Percentiles rank a stretch among this genome's conserved stretches.
phyloP scores from a whole-genome alignment of 2,329 filamentous ascomycete species.

The Pseudogymnoascus sp. region DNA sequence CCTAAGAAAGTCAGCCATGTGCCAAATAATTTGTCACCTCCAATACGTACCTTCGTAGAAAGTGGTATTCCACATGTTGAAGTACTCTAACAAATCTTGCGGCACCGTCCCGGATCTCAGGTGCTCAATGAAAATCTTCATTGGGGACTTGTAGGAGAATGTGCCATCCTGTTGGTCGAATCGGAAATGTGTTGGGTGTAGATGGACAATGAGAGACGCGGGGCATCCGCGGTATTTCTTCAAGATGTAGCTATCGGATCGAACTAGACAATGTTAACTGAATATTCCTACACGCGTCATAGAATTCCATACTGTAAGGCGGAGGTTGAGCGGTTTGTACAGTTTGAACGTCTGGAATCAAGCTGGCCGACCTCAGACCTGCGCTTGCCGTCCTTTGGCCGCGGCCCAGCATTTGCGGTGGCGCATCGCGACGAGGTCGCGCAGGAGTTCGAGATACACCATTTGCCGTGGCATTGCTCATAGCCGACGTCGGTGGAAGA shows the following conservation, averaged over 20 bases:
- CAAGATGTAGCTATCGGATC: conserved; percentile 70
- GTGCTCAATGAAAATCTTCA: conserved; percentile 72
- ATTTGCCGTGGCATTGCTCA: conserved; percentile 32
- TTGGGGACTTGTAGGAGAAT: conserved; percentile 86
- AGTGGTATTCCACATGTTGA: conserved; percentile 60
- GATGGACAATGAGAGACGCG: conserved; percentile 78
- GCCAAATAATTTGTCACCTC: neutral
- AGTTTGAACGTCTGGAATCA: conserved; percentile 35
- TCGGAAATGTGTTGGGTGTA: conserved; percentile 77
- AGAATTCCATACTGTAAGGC: conserved; percentile 41
- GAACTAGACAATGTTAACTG: conserved; percentile 42
- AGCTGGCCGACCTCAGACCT: conserved; percentile 41
- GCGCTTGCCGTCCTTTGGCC: conserved; percentile 41
- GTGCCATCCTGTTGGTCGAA: conserved; percentile 93
- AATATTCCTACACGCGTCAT: conserved; percentile 13
- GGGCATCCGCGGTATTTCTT: conserved; percentile 64
- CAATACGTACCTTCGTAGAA: conserved; percentile 70
- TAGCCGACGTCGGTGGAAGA: conserved; percentile 43
- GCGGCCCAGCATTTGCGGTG: conserved; percentile 36
- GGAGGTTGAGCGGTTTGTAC: conserved; percentile 36
- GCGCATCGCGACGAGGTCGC: conserved; percentile 50
- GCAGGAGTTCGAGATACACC: conserved; percentile 43
- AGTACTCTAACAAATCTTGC: conserved; percentile 76
- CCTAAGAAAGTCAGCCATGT: conserved; percentile 29
- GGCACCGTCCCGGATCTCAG: conserved; percentile 69